phyloP scores from a whole-genome alignment of 768 basidiomycete genomes.

The Leccinum truebloodii region DNA sequence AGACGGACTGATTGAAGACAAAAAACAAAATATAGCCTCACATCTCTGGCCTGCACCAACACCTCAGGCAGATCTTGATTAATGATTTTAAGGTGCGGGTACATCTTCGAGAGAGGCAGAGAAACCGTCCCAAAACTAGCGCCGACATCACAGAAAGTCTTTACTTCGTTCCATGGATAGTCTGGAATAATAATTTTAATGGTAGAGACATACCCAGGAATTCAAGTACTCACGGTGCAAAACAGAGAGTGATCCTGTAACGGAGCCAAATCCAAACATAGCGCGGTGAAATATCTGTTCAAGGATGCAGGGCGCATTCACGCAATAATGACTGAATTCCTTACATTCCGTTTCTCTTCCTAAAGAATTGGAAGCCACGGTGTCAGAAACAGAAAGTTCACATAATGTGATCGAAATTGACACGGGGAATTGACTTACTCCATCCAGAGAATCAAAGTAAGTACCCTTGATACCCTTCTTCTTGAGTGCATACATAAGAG shows the following conservation, averaged over 20 bases:
- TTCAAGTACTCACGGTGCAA: conserved; percentile 19
- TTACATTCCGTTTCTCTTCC: conserved; percentile 20
- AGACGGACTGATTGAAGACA: too few relatives aligned
- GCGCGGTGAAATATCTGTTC: conserved; percentile 24
- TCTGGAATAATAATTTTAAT: conserved; percentile 10
- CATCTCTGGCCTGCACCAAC: conserved; percentile 20
- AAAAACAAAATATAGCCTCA: conserved; percentile 3
- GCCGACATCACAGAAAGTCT: conserved; percentile 32
- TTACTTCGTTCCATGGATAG: conserved; percentile 27
- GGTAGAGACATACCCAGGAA: not conserved
- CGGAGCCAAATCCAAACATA: conserved; percentile 22
- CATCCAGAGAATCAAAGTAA: conserved; percentile 25
- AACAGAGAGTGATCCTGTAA: conserved; percentile 26
- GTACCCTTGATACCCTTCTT: conserved; percentile 16
- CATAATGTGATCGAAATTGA: not conserved
- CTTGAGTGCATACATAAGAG: conserved; percentile 22
- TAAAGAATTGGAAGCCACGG: not conserved
- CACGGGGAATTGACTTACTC: conserved; percentile 17
- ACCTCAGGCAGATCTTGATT: conserved; percentile 33
- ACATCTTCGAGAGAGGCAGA: conserved; percentile 25
- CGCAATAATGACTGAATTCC: not conserved
- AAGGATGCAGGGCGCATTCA: not conserved
- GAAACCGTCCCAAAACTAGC: conserved; percentile 32
- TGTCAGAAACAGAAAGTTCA: not conserved
- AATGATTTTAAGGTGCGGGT: conserved; percentile 28